Evolutionary conservation across 495 filamentous ascomycete species (phyloP).

Genomic region (Parachaetomium inaequale): DNA sequence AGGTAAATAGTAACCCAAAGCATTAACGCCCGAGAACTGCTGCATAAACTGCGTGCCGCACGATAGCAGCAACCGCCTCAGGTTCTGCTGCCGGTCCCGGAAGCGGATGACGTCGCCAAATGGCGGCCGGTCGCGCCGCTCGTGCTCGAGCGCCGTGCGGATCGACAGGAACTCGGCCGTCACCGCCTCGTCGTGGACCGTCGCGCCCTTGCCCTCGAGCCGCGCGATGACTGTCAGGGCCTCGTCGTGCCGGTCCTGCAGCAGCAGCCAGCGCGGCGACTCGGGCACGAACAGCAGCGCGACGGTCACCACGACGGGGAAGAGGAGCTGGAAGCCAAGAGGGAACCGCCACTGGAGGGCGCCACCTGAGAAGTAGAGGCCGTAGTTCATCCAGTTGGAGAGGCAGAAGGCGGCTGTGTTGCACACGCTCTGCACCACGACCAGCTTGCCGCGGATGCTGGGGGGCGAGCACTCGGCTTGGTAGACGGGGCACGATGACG

Average conservation of each 20-base stretch:
- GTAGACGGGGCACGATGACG: conserved; percentile 8
- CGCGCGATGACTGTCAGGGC: background rate
- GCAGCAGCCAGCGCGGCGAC: conserved; percentile 5
- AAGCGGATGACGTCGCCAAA: background rate
- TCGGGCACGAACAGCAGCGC: conserved; percentile 6
- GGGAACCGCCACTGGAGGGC: conserved; percentile 19
- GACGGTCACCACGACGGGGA: background rate
- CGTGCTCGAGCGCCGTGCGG: conserved; percentile 4
- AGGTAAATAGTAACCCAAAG: conserved; percentile 2
- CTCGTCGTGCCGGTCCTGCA: conserved; percentile 6
- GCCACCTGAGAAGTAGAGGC: conserved; percentile 49
- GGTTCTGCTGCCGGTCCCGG: conserved; percentile 5
- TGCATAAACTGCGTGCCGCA: conserved; percentile 11
- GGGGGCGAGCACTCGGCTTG: conserved; percentile 9
- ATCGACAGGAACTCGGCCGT: conserved; percentile 7
- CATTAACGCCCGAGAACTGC: conserved; percentile 9
- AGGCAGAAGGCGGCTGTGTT: conserved; percentile 12
- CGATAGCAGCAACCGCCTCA: background rate
- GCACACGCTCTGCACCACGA: conserved; percentile 40
- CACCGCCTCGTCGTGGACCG: conserved; percentile 2
- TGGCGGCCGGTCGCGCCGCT: background rate
- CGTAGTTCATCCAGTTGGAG: conserved; percentile 63
- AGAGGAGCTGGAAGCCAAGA: background rate
- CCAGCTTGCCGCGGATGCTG: conserved; percentile 26
- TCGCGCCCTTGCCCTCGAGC: background rate